These are phyloP conservation scores for Phanerodontia chrysosporium DNA, from an alignment of 768 basidiomycete species.

Conservation along the genomic window DNA sequence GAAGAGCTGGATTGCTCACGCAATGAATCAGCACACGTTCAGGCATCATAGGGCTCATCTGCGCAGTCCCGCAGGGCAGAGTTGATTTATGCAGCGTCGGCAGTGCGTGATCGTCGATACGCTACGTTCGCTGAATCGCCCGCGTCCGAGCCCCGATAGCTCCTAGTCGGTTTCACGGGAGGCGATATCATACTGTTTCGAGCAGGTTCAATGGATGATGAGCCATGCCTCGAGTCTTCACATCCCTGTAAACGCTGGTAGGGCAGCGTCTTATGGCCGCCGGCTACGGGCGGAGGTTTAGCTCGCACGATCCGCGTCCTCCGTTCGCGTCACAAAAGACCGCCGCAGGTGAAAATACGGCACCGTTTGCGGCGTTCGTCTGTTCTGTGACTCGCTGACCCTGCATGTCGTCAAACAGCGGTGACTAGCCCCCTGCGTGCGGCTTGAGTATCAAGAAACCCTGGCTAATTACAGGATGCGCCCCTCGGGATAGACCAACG, in stretches of 20 bases:
- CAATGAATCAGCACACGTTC: background rate
- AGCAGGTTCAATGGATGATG: background rate
- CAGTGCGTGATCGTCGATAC: background rate
- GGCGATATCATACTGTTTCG: background rate
- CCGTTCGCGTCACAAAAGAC: background rate
- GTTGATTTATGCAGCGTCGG: background rate
- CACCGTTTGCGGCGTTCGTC: background rate
- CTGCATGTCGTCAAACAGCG: background rate
- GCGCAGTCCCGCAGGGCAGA: conserved; percentile 2
- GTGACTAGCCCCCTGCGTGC: background rate
- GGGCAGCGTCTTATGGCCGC: background rate
- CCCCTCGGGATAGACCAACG: background rate
- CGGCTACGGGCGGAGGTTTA: background rate
- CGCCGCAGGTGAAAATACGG: background rate
- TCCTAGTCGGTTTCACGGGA: background rate
- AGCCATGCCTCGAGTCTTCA: background rate
- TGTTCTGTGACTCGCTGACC: background rate
- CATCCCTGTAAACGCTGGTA: background rate
- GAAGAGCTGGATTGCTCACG: background rate
- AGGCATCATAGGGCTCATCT: background rate
- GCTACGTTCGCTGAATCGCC: conserved; percentile 1
- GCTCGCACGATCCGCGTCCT: background rate
- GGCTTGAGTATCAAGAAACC: background rate
- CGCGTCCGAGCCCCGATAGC: background rate
- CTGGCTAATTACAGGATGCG: background rate